These are phyloP conservation scores for Blakeslea trispora DNA, from an alignment of 371 early-diverging fungal genomes.

Conservation along the genomic window DNA sequence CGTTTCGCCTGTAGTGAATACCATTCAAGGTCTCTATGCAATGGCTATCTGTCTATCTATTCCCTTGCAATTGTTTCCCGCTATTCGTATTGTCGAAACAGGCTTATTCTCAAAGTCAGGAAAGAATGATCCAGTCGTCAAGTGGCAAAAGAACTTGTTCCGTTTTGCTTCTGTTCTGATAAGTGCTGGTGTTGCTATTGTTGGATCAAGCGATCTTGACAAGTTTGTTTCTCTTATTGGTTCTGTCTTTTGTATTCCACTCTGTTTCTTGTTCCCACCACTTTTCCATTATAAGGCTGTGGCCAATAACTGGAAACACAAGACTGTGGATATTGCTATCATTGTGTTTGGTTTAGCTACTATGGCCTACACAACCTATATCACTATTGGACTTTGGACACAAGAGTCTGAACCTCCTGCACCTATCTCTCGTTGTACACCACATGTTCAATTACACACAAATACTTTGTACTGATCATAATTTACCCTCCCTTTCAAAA, in stretches of 20 bases:
- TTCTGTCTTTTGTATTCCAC: constrained; percentile 75
- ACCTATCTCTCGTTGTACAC: constrained; percentile 36
- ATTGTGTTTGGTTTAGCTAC: constrained; percentile 72
- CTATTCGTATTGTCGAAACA: constrained; percentile 82
- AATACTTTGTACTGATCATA: no score
- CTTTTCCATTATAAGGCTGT: constrained; percentile 76
- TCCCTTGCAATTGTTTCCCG: constrained; percentile 87
- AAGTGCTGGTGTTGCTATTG: constrained; percentile 72
- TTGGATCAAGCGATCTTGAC: constrained; percentile 74
- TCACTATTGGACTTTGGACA: constrained; percentile 72
- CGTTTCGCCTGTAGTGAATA: constrained; percentile 53
- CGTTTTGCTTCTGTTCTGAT: constrained; percentile 58
- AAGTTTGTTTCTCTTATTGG: constrained; percentile 89
- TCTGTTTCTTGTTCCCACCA: constrained; percentile 77
- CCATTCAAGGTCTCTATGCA: constrained; percentile 78
- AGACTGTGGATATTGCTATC: constrained; percentile 60
- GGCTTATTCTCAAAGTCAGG: constrained; percentile 67
- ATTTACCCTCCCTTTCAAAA: no score
- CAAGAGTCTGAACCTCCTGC: constrained; percentile 27
- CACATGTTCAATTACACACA: background rate
- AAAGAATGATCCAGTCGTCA: constrained; percentile 64
- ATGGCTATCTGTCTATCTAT: constrained; percentile 85
- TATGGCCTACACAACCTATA: constrained; percentile 76
- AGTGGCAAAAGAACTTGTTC: constrained; percentile 89
- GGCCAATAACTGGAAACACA: constrained; percentile 43